Conservation (phyloP, 257 asterid species). For the Solanum stenotomum region DNA sequence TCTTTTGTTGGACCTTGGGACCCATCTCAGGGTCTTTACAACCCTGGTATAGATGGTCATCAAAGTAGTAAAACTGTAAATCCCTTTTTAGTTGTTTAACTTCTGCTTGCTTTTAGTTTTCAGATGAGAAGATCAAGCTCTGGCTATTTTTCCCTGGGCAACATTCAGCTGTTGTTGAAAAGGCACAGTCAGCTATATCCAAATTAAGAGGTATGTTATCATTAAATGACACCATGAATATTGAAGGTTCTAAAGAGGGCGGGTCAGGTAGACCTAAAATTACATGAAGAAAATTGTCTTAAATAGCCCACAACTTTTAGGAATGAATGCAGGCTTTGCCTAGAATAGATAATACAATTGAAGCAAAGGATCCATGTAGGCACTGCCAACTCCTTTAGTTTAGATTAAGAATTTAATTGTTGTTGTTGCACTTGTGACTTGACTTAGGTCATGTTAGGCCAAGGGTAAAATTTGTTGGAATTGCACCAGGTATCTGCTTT, state of each 20-base stretch:
- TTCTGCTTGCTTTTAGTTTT: slow-evolving; percentile 18
- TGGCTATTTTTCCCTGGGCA: slow-evolving; percentile 97
- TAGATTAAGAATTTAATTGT: not conserved
- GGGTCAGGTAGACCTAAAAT: not conserved
- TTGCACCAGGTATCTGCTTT: not conserved
- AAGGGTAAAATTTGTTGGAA: not conserved
- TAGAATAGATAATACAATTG: not conserved
- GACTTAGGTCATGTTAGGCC: not conserved
- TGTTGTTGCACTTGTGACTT: not conserved
- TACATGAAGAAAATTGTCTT: not conserved
- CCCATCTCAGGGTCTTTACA: slow-evolving; percentile 96
- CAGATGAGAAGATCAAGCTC: slow-evolving; percentile 98
- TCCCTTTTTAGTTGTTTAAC: slow-evolving; percentile 12
- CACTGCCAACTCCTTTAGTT: not conserved
- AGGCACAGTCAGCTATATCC: slow-evolving; percentile 73
- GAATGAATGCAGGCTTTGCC: not conserved
- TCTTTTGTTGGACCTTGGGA: slow-evolving; percentile 99
- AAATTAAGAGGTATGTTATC: slow-evolving; percentile 66
- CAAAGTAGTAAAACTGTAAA: slow-evolving; percentile 1
- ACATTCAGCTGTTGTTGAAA: slow-evolving; percentile 64
- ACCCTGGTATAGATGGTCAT: slow-evolving; percentile 69
- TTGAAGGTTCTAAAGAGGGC: not conserved
- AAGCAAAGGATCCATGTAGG: not conserved
- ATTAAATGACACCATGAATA: not conserved
- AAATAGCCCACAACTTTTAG: not conserved